Evolutionary conservation across 495 filamentous ascomycete species (phyloP).

Genomic region (Bombardia bombarda): DNA sequence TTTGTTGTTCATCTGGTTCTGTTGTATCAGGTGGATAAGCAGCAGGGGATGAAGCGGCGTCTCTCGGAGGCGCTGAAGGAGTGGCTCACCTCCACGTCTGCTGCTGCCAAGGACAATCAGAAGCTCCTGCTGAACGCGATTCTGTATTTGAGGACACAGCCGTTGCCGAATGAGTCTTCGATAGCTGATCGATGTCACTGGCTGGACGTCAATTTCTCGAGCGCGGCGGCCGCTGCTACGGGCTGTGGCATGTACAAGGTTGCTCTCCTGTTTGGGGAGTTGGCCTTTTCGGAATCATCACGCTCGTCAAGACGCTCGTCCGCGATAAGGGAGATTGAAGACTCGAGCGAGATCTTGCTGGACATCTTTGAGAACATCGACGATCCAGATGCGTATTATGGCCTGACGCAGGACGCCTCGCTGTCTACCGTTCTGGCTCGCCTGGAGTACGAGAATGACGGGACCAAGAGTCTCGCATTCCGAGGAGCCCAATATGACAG

Average conservation of each 20-base stretch:
- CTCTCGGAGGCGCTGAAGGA: conserved; percentile 41
- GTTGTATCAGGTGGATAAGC: conserved; percentile 39
- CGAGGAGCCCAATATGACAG: conserved; percentile 88
- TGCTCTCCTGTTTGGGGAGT: conserved; percentile 75
- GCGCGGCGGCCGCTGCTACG: conserved; percentile 68
- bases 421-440: conserved; percentile 68
- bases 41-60: conserved; percentile 36
- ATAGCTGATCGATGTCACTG: conserved; percentile 72
- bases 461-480: conserved; percentile 81
- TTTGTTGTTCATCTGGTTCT: conserved; percentile 77
- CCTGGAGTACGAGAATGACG: conserved; percentile 86
- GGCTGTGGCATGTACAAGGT: conserved; percentile 80
- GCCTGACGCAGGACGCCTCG: conserved; percentile 71
- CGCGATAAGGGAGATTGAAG: conserved; percentile 38
- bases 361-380: conserved; percentile 83
- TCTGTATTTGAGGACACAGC: conserved; percentile 81
- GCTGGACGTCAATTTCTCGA: conserved; percentile 73
- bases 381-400: conserved; percentile 93
- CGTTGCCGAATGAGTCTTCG: conserved; percentile 63
- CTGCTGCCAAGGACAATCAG: conserved; percentile 35
- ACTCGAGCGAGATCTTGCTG: conserved; percentile 61
- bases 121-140: conserved; percentile 67
- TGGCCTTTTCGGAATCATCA: conserved; percentile 47
- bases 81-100: conserved; percentile 41
- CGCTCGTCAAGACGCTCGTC: conserved; percentile 61